Base-by-base conservation (phyloP, 768 basidiomycete genomes). In the Leucosporidium scottii region DNA sequence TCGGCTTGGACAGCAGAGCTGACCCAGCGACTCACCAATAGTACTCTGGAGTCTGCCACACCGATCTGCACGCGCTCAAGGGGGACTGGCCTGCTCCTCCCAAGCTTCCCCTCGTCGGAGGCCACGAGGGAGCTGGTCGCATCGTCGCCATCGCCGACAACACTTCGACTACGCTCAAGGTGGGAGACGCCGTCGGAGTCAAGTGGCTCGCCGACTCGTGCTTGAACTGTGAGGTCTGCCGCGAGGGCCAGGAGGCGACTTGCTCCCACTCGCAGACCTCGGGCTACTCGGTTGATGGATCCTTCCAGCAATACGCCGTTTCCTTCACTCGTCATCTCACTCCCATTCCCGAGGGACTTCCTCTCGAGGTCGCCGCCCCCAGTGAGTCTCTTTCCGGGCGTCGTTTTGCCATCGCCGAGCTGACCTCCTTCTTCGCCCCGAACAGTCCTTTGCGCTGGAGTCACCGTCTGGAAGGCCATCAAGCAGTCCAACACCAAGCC, bases 381-480 rank as follows among this genome's bases (percentile, higher is more conserved):
- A 48, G 93, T 50, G 17, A 50, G 49, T 50, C 49, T 50, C 49
- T 50, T n/a, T 50, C 49, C 17, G 6, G 6, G 6, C 17, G 6
- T 20, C 5, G n/a, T n/a, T n/a, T n/a, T n/a, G 49, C 34, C 34
- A 4, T 18, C 49, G n/a, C n/a, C 20, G 49, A 18, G 49, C 49
- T 50, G 49, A 50, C 49, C 49, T 20, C 6, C 49, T n/a, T 6
- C 49, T 17, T 6, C n/a, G 49, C 17, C n/a, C n/a, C n/a, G 20
- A 18, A 50, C 17, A 50, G 49, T 64, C 34, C 55, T 73, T 9
- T 69, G 50, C 28, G 61, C 73, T 72, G 81, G 89, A 56, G 81
- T 93, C n/a, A 93, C 91, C 6, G 89, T 90, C 2, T 93, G 91
- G 76, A 87, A 89, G 66, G 91, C 90, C 0, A 79, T 93, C 73